phyloP scores from a whole-genome alignment of 768 basidiomycete species.

The Myochromella boudieri region DNA sequence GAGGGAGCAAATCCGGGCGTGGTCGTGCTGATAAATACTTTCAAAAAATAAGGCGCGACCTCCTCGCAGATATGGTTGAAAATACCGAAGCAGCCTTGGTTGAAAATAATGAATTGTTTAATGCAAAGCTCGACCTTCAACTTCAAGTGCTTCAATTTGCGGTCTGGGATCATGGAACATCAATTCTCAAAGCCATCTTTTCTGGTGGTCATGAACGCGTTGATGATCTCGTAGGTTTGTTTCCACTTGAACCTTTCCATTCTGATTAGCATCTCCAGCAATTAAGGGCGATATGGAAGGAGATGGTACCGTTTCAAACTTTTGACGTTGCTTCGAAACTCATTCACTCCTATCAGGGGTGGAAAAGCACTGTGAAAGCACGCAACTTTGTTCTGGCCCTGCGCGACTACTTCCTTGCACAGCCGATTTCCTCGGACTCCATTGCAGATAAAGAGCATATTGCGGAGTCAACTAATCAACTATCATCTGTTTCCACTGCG shows the following conservation, averaged over 20 bases:
- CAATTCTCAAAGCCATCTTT: not conserved
- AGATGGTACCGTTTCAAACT: too few species aligned
- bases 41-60: not conserved
- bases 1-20: too few species aligned
- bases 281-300: too few species aligned
- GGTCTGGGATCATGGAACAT: not conserved
- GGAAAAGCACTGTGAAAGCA: not conserved
- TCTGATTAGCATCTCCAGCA: too few species aligned
- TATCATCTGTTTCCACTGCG: not conserved
- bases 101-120: not conserved
- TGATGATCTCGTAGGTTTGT: not conserved
- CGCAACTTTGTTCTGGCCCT: not conserved
- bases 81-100: not conserved
- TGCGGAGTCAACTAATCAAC: not conserved
- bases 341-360: too few species aligned
- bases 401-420: not conserved
- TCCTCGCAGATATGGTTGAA: not conserved
- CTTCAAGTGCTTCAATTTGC: not conserved
- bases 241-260: too few species aligned
- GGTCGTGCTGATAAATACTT: too few species aligned
- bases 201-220: constrained; percentile 4
- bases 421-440: not conserved
- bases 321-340: too few species aligned
- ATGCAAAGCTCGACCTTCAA: constrained; percentile 1
- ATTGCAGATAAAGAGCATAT: not conserved